Evolutionary conservation across 768 basidiomycete genomes (phyloP).

Genomic region (Amylocystis lapponica): DNA sequence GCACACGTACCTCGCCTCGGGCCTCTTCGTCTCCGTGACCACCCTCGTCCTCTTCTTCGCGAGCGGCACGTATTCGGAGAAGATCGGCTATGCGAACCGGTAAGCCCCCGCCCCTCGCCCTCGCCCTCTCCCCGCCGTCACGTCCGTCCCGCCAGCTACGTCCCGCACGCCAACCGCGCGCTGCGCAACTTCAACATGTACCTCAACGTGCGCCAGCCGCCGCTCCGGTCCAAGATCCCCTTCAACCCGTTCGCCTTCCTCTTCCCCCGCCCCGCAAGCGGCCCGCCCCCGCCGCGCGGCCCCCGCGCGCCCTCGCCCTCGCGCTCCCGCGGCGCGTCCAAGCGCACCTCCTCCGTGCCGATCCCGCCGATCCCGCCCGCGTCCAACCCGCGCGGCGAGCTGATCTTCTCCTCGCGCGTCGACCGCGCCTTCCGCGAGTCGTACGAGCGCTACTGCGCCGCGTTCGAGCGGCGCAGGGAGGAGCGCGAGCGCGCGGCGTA

Average conservation of each 20-base stretch:
- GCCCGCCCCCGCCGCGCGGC: conserved; percentile 12
- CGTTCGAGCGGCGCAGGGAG: conserved; percentile 76
- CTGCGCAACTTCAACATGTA: conserved; percentile 95
- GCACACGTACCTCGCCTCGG: conserved; percentile 73
- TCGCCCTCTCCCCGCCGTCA: conserved; percentile 1
- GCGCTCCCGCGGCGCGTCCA: conserved; percentile 11
- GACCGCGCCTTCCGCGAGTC: conserved; percentile 78
- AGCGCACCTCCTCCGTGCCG: conserved; percentile 39
- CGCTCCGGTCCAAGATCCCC: conserved; percentile 56
- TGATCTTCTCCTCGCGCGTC: conserved; percentile 91
- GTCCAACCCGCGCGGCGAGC: conserved; percentile 87
- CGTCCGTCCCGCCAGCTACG: conserved; percentile 57
- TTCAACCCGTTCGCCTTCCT: conserved; percentile 54
- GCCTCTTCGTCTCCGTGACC: conserved; percentile 83
- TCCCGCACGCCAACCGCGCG: conserved; percentile 91
- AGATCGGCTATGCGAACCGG: conserved; percentile 96
- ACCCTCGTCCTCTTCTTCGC: conserved; percentile 94
- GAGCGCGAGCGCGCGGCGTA: conserved; percentile 45
- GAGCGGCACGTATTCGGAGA: conserved; percentile 93
- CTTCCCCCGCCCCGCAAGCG: conserved; percentile 30
- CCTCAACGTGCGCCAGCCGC: conserved; percentile 84
- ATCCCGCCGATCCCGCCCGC: conserved; percentile 86
- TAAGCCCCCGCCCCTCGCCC: conserved; percentile 40
- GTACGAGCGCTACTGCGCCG: conserved; percentile 86
- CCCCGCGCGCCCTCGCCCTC: conserved; percentile 27